These are phyloP conservation scores for Clausena lansium DNA, from an alignment of 345 rosid genomes.

Conservation along the genomic window DNA sequence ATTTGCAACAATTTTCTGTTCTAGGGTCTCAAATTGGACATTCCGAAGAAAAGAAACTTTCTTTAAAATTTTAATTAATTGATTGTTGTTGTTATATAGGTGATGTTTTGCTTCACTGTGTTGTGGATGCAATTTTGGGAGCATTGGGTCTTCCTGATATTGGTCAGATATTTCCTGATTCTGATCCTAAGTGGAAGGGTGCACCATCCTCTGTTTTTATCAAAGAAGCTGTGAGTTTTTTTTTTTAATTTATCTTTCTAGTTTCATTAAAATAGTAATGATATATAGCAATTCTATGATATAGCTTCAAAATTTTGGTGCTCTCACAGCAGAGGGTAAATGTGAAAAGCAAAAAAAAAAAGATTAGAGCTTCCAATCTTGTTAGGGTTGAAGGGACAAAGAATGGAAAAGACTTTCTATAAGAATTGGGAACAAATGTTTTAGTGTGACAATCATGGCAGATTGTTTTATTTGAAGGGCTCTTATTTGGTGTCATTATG, in stretches of 20 bases:
- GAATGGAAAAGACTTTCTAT: not conserved
- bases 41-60: not conserved
- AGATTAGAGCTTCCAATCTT: not conserved
- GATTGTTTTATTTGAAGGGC: not conserved
- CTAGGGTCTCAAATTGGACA: not conserved
- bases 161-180: conserved; percentile 93
- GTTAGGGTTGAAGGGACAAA: not conserved
- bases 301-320: not conserved
- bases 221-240: conserved; percentile 86
- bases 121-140: conserved; percentile 95
- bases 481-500: not conserved
- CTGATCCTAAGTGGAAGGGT: conserved; percentile 97
- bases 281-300: not conserved
- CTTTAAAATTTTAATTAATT: not conserved
- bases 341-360: not conserved
- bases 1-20: not conserved
- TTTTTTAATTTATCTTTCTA: not conserved
- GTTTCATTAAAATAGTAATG: not conserved
- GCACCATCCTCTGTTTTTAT: conserved; percentile 87
- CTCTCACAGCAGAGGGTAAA: not conserved
- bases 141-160: conserved; percentile 98
- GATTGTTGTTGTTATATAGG: conserved; percentile 42
- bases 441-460: not conserved
- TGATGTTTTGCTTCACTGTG: conserved; percentile 96
- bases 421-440: not conserved